Evolutionary conservation across 2,329 filamentous ascomycete species (phyloP).

Genomic region (Apiospora pterosperma): DNA sequence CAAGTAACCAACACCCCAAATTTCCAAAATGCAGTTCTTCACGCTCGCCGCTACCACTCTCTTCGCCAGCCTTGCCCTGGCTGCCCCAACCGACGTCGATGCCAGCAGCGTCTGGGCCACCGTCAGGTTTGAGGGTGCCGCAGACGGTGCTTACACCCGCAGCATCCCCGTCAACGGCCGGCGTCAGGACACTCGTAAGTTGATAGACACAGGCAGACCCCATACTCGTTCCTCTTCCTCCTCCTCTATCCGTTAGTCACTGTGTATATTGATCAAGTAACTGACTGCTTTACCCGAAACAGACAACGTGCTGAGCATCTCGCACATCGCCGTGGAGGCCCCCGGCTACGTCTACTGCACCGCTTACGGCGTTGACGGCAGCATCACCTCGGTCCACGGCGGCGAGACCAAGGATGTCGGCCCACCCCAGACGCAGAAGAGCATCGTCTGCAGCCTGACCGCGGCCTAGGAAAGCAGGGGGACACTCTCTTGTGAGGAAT

Average conservation of each 20-base stretch:
- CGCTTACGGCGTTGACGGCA: conserved; percentile 1
- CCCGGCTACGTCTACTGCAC: neutral
- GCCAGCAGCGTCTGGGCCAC: neutral
- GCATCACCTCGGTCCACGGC: neutral
- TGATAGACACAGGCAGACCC: neutral
- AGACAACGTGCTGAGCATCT: conserved; percentile 3
- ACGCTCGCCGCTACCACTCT: conserved; percentile 3
- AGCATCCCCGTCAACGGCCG: neutral
- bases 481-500: neutral
- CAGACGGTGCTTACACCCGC: neutral
- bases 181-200: neutral
- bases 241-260: neutral
- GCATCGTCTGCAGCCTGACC: neutral
- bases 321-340: neutral
- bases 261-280: neutral
- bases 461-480: neutral
- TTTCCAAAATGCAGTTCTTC: conserved; percentile 1
- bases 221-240: neutral
- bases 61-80: neutral
- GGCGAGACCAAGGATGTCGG: conserved; percentile 4
- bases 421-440: conserved; percentile 1
- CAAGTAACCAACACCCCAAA: neutral
- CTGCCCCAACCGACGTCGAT: neutral
- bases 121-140: conserved; percentile 1
- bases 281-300: neutral